Evolutionary conservation across 169 alveolate species (phyloP).

Genomic region (Plasmodium vinckei): DNA sequence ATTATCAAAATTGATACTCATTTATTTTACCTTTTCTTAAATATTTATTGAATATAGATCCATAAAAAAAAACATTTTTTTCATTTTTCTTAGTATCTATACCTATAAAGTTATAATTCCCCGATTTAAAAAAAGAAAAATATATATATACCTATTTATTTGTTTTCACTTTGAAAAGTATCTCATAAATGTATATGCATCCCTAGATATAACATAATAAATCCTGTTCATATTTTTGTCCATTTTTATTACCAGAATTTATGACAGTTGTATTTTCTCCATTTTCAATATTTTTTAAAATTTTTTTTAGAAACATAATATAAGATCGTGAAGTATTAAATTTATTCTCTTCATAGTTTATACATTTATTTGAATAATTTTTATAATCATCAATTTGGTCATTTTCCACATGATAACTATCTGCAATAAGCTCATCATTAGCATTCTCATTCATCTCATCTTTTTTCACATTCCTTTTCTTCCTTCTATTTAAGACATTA

Average conservation of each 20-base stretch:
- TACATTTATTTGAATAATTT: background rate
- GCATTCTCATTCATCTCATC: background rate
- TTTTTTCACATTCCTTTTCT: conserved; percentile 10
- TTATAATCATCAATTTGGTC: background rate
- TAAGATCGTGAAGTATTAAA: conserved; percentile 18
- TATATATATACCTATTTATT: background rate
- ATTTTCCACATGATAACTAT: background rate
- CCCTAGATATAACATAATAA: background rate
- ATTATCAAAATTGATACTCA: background rate
- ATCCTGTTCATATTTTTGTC: background rate
- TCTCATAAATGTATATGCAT: background rate
- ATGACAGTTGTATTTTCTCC: conserved; percentile 30
- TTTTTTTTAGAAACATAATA: conserved; percentile 9
- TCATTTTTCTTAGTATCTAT: conserved; percentile 55
- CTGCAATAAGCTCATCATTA: background rate
- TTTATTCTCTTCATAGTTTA: background rate
- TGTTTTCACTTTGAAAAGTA: background rate
- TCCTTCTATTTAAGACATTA: conserved; percentile 36
- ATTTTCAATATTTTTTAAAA: conserved; percentile 11
- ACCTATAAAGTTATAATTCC: conserved; percentile 19
- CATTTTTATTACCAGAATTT: conserved; percentile 40
- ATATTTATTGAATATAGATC: conserved; percentile 33
- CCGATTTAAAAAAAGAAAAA: conserved; percentile 8
- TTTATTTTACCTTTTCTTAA: conserved; percentile 4
- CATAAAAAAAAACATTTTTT: conserved; percentile 62